A percentile compares a stretch with the other conserved stretches of the same genome.
Conservation (phyloP, 2,329 filamentous ascomycete genomes). For the Aspergillus novofumigatus region DNA sequence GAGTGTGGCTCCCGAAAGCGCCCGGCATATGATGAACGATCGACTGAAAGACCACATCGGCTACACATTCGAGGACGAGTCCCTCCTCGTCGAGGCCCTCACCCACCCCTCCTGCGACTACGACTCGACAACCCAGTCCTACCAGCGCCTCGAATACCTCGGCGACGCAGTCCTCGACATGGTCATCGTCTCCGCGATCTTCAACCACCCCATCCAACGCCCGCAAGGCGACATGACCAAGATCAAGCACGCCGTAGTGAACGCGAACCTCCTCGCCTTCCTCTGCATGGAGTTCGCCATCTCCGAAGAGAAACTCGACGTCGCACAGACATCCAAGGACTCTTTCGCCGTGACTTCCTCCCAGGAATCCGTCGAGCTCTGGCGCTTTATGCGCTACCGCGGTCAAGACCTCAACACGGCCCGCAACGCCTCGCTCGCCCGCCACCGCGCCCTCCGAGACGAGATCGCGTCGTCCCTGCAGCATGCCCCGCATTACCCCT, state of each 20-base stretch:
- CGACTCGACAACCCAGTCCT: slow-evolving; percentile 50
- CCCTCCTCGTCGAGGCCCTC: slow-evolving; percentile 70
- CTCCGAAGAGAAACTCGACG: slow-evolving; percentile 4
- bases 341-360: slow-evolving; percentile 24
- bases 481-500: slow-evolving; percentile 62
- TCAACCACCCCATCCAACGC: slow-evolving; percentile 33
- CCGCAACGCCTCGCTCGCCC: slow-evolving; percentile 34
- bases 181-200: slow-evolving; percentile 56
- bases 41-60: slow-evolving; percentile 46
- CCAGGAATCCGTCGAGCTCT: slow-evolving; percentile 50
- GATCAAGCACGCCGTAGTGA: slow-evolving; percentile 71
- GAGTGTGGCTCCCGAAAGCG: neutral
- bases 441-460: slow-evolving; percentile 45
- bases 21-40: slow-evolving; percentile 13
- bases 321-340: neutral
- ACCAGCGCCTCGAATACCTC: slow-evolving; percentile 80
- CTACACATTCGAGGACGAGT: slow-evolving; percentile 65
- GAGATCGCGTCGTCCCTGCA: slow-evolving; percentile 51
- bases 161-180: slow-evolving; percentile 83
- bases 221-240: slow-evolving; percentile 66
- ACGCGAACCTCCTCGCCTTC: slow-evolving; percentile 75
- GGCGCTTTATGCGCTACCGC: slow-evolving; percentile 61
- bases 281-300: slow-evolving; percentile 57
- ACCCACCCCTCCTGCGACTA: slow-evolving; percentile 67
- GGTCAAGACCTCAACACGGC: slow-evolving; percentile 9